phyloP scores from a whole-genome alignment of 139 green algal species.

The Picochlorum sp. region DNA sequence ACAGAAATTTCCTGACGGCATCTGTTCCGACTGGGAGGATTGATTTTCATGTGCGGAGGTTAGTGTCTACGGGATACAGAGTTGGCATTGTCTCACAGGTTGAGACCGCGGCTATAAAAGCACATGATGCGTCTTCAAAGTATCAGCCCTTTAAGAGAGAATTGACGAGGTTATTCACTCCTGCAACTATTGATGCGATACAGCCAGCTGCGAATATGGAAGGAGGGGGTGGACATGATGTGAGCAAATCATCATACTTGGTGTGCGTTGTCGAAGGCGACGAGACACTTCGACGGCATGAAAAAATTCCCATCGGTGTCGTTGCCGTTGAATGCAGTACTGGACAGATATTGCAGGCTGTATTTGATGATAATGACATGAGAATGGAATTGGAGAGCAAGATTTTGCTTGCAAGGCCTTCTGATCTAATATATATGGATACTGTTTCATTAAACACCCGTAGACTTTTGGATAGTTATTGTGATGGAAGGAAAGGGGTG shows the following conservation, averaged over 20 bases:
- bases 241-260: too few species aligned
- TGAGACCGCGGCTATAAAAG: conserved; percentile 84
- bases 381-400: conserved; percentile 52
- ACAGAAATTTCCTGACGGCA: conserved; percentile 74
- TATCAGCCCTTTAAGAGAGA: conserved; percentile 59
- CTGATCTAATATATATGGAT: conserved; percentile 58
- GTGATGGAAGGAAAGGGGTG: neutral
- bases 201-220: neutral
- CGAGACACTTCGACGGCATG: neutral
- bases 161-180: conserved; percentile 78
- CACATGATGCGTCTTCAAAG: conserved; percentile 35
- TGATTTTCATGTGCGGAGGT: conserved; percentile 67
- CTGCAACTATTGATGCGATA: conserved; percentile 71
- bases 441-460: conserved; percentile 30
- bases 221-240: neutral
- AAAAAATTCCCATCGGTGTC: neutral
- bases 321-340: conserved; percentile 70
- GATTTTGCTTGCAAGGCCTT: conserved; percentile 51
- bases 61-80: conserved; percentile 72
- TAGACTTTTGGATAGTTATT: conserved; percentile 24
- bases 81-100: conserved; percentile 71
- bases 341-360: conserved; percentile 50
- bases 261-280: too few species aligned
- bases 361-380: conserved; percentile 45
- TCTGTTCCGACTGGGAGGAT: conserved; percentile 71